Base-by-base conservation (phyloP, 306 rosid genomes). In the Trichosanthes cucumerina region DNA sequence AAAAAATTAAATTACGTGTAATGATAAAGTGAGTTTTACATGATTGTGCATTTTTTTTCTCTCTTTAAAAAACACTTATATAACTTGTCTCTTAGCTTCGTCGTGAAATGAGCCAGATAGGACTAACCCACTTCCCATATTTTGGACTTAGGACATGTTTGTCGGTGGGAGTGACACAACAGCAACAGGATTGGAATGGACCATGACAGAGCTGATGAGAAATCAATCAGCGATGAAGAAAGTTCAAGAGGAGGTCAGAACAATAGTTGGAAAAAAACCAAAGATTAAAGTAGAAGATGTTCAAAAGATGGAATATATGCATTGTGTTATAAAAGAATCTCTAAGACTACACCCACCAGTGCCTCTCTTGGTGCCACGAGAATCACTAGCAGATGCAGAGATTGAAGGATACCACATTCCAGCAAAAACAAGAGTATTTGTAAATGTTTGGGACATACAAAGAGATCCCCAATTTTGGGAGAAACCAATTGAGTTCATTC, bases 151-250 rank as follows among this genome's bases (percentile, higher is more conserved):
- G 86, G 89, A 83, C 72, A 83, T 81, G 79, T 86, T 86, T 77
- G 82, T 56, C 1, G 92, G 83, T 0, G 93, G 92, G 15, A 89
- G 88, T 0, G 92, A 88, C 81, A 86, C 93, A 0, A 81, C 84
- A 6, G 76, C 50, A n/a, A 81, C 81, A 14, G 57, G 64, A 8
- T 59, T 91, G 26, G 96, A 88, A 18, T 86, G 88, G 89, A 56
- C 86, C 71, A 84, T 86, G 88, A 46, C 89, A 6, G 89, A 87
- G 73, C 83, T 89, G 4, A 33, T 87, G 31, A 87, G 62, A 33
- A 83, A 90, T 18, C 91, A 87, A 16, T 2, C 41, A 15, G 79
- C 21, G 2, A 86, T 82, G 91, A 78, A 83, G 28, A 85, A 69
- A 34, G 73, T 78, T 5, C 84, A 86, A 80, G 66, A 69, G 33